These are phyloP conservation scores for Angophora floribunda DNA, from an alignment of 345 rosid species.

Conservation along the genomic window DNA sequence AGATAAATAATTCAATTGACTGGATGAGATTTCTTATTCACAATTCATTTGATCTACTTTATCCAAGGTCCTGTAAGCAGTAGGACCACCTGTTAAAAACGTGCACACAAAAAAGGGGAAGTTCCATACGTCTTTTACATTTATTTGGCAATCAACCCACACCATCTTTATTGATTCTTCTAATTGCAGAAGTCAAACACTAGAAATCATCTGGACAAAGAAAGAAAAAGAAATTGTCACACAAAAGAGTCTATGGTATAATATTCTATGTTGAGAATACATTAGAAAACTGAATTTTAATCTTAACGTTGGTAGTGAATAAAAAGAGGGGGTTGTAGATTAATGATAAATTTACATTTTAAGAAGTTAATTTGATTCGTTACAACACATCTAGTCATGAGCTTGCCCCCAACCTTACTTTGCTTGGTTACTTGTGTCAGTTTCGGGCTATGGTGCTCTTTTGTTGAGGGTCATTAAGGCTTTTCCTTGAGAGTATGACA, in stretches of 20 bases:
- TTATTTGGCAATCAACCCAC: neutral
- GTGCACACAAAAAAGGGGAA: no score
- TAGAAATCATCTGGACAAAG: neutral
- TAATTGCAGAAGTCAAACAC: neutral
- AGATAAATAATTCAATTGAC: neutral
- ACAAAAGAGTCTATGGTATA: neutral
- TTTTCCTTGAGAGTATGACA: no score
- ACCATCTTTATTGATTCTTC: neutral
- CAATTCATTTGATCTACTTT: neutral
- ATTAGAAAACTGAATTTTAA: neutral
- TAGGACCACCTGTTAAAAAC: neutral
- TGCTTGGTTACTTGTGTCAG: no score
- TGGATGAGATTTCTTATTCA: neutral
- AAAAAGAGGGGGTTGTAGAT: neutral
- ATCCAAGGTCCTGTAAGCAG: neutral
- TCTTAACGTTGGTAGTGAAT: neutral
- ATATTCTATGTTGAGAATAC: neutral
- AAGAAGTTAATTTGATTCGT: neutral
- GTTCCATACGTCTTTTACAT: neutral
- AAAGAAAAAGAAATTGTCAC: neutral
- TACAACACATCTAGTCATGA: neutral
- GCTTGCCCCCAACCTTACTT: no score
- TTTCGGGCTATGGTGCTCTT: no score
- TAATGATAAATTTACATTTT: neutral
- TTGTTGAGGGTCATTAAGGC: no score